Percentiles rank a stretch among this genome's conserved stretches.
Evolutionary conservation across 495 filamentous ascomycete species (phyloP).

Genomic region (Chaetomidium leptoderma): DNA sequence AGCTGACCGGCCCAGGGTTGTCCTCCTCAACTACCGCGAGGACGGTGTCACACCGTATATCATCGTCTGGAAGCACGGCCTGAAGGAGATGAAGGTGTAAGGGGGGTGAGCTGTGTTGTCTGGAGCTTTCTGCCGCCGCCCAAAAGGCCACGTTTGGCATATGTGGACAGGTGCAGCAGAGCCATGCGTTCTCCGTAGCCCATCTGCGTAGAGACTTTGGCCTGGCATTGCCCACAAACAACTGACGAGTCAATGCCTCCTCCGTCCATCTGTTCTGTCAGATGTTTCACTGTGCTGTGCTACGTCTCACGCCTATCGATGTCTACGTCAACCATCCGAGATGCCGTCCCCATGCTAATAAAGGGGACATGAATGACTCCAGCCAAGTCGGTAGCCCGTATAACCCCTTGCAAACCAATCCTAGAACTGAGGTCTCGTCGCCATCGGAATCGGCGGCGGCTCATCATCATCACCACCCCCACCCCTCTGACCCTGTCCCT

Average conservation of each 20-base stretch:
- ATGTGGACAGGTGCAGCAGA: neutral
- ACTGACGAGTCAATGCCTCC: neutral
- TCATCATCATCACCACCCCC: conserved; percentile 17
- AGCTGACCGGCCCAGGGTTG: conserved; percentile 57
- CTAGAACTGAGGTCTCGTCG: conserved; percentile 41
- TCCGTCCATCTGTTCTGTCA: neutral
- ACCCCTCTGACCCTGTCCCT: conserved; percentile 12
- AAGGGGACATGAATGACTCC: no score
- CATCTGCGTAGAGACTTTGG: no score
- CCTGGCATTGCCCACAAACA: neutral
- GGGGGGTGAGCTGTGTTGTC: neutral
- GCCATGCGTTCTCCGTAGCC: neutral
- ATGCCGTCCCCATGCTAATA: no score
- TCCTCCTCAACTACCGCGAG: conserved; percentile 95
- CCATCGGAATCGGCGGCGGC: conserved; percentile 51
- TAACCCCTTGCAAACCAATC: no score
- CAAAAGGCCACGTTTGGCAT: neutral
- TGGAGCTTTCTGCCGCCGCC: no score
- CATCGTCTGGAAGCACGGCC: conserved; percentile 92
- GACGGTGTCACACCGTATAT: conserved; percentile 89
- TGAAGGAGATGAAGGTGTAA: conserved; percentile 90
- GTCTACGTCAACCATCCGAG: no score
- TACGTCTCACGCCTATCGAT: neutral
- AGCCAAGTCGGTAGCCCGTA: no score
- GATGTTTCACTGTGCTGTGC: neutral